Base-by-base conservation (phyloP, 2,329 filamentous ascomycete species). In the Stachybotrys echinatus region DNA sequence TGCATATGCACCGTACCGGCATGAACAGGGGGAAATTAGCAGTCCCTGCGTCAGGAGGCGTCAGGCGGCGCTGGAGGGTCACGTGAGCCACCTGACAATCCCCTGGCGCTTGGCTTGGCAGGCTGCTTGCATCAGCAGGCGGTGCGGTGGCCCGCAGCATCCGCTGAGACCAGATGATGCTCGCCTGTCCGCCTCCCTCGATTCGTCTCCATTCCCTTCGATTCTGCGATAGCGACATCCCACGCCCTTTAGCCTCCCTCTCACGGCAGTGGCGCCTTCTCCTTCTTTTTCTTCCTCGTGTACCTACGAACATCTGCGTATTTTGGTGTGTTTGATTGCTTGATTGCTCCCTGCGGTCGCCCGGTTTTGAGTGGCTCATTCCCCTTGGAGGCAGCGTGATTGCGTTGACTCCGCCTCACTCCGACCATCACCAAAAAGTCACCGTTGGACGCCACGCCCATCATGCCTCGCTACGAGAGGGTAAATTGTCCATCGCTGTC, bases 401-500 rank as follows among this genome's bases (percentile, higher is more conserved):
- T 46, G 44, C n/a, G n/a, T 20, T 17, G n/a, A 19, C 40, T 39
- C 31, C 42, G 34, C 18, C 40, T n/a, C 12, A 22, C 31, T 27
- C 44, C 48, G 48, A 54, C 49, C 50, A 48, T 50, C 48, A 48
- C 49, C 47, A 49, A 48, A 37, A 23, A 45, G n/a, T 44, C 45
- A 47, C 22, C 38, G 53, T 48, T 54, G 45, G 53, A 58, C 23
- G 42, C 48, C 40, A 45, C 53, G 65, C 69, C 61, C 58, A 82
- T 82, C 79, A 62, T 79, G 53, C 73, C 72, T 56, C 69, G 75
- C 46, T 85, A 85, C 63, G 80, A 82, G 62, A 72, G 79, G 71
- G 80, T 83, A 72, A 54, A 76, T 64, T 34, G 7, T 12, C 12
- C 40, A 5, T 8, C 27, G 5, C 10, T 10, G 10, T 8, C 27